These are phyloP conservation scores for Lichtheimia hyalospora DNA, from an alignment of 371 early-diverging fungal genomes.

Conservation along the genomic window DNA sequence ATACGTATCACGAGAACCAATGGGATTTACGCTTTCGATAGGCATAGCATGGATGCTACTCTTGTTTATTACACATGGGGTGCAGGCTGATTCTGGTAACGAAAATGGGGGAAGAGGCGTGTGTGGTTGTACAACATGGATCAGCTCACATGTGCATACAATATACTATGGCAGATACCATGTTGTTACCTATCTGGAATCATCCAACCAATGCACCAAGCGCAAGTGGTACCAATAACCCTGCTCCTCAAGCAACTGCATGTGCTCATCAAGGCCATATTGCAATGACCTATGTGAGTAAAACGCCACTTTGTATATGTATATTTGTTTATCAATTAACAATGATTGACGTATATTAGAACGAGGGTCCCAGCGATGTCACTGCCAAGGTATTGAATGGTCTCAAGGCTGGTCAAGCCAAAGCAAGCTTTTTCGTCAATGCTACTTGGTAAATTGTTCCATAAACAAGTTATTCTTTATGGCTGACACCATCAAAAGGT, in stretches of 20 bases:
- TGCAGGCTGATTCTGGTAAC: constrained; percentile 3
- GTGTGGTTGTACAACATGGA: no score
- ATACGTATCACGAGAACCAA: no score
- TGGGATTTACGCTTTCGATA: no score
- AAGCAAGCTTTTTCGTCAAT: constrained; percentile 60
- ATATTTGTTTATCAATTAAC: background rate
- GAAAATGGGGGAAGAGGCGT: background rate
- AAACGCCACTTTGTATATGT: background rate
- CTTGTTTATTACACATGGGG: background rate
- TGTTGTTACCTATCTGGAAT: constrained; percentile 46
- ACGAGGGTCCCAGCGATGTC: constrained; percentile 64
- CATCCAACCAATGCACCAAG: constrained; percentile 28
- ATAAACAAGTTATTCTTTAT: background rate
- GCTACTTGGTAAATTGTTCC: constrained; percentile 47
- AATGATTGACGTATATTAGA: constrained; percentile 22
- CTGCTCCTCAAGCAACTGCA: constrained; percentile 41
- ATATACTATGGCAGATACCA: constrained; percentile 9
- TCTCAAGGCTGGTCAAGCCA: constrained; percentile 49
- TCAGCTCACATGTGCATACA: no score
- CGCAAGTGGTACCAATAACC: constrained; percentile 21
- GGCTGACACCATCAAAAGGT: constrained; percentile 14
- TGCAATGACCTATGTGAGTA: constrained; percentile 55
- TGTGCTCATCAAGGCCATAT: constrained; percentile 55
- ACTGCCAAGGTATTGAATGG: constrained; percentile 56
- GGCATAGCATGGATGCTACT: background rate